Percentiles rank a stretch among this genome's conserved stretches.
These are phyloP conservation scores for Fraxinus quadrangulata DNA, from an alignment of 257 asterid species.

Conservation along the genomic window DNA sequence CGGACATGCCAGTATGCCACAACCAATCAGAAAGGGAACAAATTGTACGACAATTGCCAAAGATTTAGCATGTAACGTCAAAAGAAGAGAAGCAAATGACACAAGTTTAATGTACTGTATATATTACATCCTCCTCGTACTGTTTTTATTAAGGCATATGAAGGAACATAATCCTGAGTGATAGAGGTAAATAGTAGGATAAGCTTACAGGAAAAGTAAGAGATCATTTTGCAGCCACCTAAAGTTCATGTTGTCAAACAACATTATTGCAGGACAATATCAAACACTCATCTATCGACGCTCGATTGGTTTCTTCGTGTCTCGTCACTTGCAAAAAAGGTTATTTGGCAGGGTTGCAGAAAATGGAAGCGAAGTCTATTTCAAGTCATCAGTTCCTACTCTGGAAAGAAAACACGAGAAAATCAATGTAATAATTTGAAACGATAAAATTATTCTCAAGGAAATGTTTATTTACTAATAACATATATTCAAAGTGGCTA, in stretches of 20 bases:
- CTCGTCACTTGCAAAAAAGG: background rate
- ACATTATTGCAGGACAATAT: background rate
- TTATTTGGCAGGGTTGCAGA: background rate
- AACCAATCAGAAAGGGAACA: too few relatives aligned
- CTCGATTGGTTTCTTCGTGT: background rate
- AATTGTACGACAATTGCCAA: too few relatives aligned
- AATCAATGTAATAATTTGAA: background rate
- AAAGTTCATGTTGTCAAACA: background rate
- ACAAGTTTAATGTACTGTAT: background rate
- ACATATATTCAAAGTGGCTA: background rate
- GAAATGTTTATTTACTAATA: background rate
- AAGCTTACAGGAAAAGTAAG: background rate
- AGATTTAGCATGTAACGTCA: background rate
- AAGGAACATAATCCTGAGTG: background rate
- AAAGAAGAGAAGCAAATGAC: background rate
- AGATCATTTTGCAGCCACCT: background rate
- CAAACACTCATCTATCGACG: background rate
- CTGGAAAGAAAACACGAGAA: background rate
- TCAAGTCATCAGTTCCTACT: background rate
- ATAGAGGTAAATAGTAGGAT: background rate
- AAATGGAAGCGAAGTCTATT: background rate
- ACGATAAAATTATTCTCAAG: background rate
- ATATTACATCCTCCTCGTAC: background rate
- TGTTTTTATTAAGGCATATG: background rate
- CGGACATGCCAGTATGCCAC: too few relatives aligned